phyloP scores from a whole-genome alignment of 176 grass and related monocot species.

The Panicum miliaceum region DNA sequence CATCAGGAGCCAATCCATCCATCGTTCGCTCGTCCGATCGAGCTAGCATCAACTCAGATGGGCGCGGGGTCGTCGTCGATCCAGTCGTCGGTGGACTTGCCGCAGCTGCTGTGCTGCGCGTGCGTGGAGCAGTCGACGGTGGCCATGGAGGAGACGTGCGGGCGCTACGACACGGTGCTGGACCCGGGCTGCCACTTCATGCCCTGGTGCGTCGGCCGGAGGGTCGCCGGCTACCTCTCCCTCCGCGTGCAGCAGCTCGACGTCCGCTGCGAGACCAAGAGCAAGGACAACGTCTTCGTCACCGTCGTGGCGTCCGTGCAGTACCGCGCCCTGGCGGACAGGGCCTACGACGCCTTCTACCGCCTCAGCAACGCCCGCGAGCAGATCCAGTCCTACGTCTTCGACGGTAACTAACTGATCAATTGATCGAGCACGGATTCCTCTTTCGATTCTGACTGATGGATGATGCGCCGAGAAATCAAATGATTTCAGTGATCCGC shows the following conservation, averaged over 20 bases:
- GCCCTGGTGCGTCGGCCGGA: conserved; percentile 45
- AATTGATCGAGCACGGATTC: neutral
- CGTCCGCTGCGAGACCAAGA: conserved; percentile 53
- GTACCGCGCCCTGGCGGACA: conserved; percentile 20
- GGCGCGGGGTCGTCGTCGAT: neutral
- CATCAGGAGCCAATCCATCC: neutral
- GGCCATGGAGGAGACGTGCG: conserved; percentile 42
- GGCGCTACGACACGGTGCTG: conserved; percentile 39
- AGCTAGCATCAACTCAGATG: neutral
- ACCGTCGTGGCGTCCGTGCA: conserved; percentile 49
- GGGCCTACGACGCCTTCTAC: conserved; percentile 39
- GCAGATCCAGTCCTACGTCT: conserved; percentile 42
- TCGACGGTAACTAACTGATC: conserved; percentile 4
- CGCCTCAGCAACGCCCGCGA: conserved; percentile 25
- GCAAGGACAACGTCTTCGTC: conserved; percentile 65
- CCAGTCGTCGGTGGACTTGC: neutral
- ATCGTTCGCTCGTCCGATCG: neutral
- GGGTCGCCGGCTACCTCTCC: conserved; percentile 43
- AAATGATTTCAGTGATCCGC: conserved; percentile 48
- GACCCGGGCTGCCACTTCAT: conserved; percentile 46
- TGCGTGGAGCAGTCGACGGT: conserved; percentile 49
- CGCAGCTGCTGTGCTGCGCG: conserved; percentile 29
- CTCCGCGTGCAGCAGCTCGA: conserved; percentile 49
- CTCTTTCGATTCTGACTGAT: neutral
- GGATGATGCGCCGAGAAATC: neutral